These are phyloP conservation scores for Ophiostoma australiae DNA, from an alignment of 2,329 filamentous ascomycete species.

Conservation along the genomic window DNA sequence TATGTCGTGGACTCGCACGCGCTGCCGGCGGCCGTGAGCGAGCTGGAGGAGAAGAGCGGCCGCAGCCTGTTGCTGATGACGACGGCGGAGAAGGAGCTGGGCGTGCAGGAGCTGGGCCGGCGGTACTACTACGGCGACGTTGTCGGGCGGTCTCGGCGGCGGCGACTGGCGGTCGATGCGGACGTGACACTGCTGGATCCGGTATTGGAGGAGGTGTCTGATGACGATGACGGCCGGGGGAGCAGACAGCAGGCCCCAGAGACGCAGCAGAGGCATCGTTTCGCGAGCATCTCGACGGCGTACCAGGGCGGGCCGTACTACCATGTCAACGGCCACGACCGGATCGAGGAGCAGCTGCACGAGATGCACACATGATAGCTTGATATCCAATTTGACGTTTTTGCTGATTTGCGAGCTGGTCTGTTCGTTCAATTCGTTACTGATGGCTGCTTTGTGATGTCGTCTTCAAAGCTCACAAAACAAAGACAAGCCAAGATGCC, in stretches of 20 bases:
- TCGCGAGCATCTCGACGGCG: constrained; percentile 21
- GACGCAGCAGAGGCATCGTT: not conserved
- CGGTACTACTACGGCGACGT: constrained; percentile 35
- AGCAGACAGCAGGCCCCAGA: not conserved
- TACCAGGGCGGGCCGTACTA: constrained; percentile 22
- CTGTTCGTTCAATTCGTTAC: not conserved
- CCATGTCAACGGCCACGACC: constrained; percentile 17
- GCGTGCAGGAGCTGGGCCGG: constrained; percentile 31
- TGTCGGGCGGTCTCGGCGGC: constrained; percentile 28
- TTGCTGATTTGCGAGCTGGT: not conserved
- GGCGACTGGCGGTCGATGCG: constrained; percentile 31
- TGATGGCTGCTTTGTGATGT: too few species aligned
- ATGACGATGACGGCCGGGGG: not conserved
- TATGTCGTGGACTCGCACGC: constrained; percentile 36
- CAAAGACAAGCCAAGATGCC: not conserved
- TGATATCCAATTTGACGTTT: not conserved
- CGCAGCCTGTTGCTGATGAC: constrained; percentile 30
- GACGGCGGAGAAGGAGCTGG: constrained; percentile 29
- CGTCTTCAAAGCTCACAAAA: too few species aligned
- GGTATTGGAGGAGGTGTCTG: not conserved
- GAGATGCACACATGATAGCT: not conserved
- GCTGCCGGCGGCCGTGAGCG: constrained; percentile 30
- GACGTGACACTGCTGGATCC: constrained; percentile 15
- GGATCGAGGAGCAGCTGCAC: not conserved
- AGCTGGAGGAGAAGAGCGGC: constrained; percentile 24